Evolutionary conservation across 768 basidiomycete species (phyloP), one percentile per base, ranked within the genome.

Genomic region (Rickenella mellea): DNA sequence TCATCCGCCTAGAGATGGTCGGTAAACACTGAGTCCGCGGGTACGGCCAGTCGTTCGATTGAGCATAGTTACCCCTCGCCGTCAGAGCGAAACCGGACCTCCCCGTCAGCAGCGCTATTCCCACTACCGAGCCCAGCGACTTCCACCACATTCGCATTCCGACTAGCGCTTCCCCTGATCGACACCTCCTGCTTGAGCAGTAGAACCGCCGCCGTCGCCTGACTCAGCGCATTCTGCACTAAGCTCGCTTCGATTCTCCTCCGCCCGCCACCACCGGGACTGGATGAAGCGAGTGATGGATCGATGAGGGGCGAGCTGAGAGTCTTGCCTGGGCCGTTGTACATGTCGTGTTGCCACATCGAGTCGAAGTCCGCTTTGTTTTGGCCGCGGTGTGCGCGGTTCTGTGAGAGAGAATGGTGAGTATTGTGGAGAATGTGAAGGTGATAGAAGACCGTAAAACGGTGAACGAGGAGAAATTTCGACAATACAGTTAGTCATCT

Each of bases 61-160:
- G n/a, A n/a, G n/a, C n/a, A n/a, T n/a, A n/a, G n/a, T n/a, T n/a
- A n/a, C n/a, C n/a, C n/a, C n/a, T n/a, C n/a, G n/a, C n/a, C n/a
- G n/a, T n/a, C n/a, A 36, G 19, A 15, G 11, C 12, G 36, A 25
- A 2, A 30, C 53, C 58, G 48, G 42, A 69, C 68, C 56, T 78
- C 74, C 37, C 90, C 87, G 57, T 91, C 88, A 12, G 83, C 86
- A 12, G 82, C 70, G 6, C 83, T 88, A 20, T 87, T 90, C 1
- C 87, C 88, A 9, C 63, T 62, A 8, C 80, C 82, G 19, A 91
- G 61, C 3, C 83, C 85, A 3, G 75, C 67, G 19, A 91, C 80
- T 55, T 87, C 76, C 0, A 91, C 77, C 27, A 83, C 76, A 50
- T 84, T 85, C 12, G 78, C 77, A 21, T 52, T 57, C 29, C 69